Base-by-base conservation (phyloP, 495 filamentous ascomycete species). In the Hypoxylon trugodes region DNA sequence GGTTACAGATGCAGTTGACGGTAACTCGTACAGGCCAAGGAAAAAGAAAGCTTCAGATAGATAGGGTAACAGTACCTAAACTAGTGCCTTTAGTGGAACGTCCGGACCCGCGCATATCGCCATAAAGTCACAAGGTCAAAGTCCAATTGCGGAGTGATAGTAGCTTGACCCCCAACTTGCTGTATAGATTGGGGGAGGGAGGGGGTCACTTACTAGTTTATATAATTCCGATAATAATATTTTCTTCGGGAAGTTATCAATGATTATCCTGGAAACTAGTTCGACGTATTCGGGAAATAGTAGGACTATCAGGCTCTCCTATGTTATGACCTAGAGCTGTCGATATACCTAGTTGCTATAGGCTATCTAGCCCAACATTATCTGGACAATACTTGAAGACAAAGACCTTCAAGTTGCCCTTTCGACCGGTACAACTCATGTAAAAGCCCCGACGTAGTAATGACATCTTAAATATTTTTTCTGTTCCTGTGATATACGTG, bases 381-480 rank as follows among this genome's bases (percentile, higher is more conserved):
- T n/a, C n/a, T n/a, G n/a, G n/a, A n/a, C n/a, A n/a, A n/a, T n/a
- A 36, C 35, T 54, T 47, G 30, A 55, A 42, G 15, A 28, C 16
- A 49, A 18, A 18, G 13, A 47, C 1, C 30, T 55, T 15, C 32
- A 36, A 60, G 37, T 24, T 40, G 12, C 46, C 21, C 36, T 19
- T 18, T 40, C 28, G 41, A n/a, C 30, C 25, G 3, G 26, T 51
- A 51, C 30, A 57, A 41, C 37, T 50, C 32, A 19, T n/a, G 28
- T 37, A 12, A 55, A 64, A 45, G 21, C 15, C 33, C 56, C 62
- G 30, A 66, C 37, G 62, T 66, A 60, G 56, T 16, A 66, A 48
- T 54, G 32, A n/a, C 52, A 65, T 65, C 37, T 15, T 40, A 8
- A 55, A 52, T 38, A 42, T 38, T 49, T 40, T 15, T 26, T 33